These are phyloP conservation scores for Mycena polygramma DNA, from an alignment of 768 basidiomycete species.

Conservation along the genomic window DNA sequence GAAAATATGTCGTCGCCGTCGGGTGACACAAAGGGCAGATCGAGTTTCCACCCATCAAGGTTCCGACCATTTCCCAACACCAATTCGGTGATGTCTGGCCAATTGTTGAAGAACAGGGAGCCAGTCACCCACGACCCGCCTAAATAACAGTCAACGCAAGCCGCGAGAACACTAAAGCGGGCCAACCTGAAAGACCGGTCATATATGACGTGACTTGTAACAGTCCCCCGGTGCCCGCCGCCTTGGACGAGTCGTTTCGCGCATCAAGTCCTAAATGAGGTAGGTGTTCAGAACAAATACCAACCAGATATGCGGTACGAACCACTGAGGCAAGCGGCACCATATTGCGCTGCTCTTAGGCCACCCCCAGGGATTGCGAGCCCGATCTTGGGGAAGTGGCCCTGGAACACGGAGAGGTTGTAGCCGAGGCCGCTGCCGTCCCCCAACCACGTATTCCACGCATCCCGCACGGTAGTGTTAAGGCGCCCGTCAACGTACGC, in stretches of 20 bases:
- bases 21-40: constrained; percentile 68
- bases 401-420: constrained; percentile 56
- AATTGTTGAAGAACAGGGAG: constrained; percentile 75
- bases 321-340: constrained; percentile 68
- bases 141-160: constrained; percentile 37
- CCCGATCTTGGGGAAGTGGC: constrained; percentile 64
- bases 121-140: constrained; percentile 79
- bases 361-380: constrained; percentile 82
- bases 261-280: constrained; percentile 60
- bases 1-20: constrained; percentile 62
- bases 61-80: constrained; percentile 67
- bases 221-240: constrained; percentile 74
- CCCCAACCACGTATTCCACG: constrained; percentile 73
- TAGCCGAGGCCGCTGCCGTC: constrained; percentile 68
- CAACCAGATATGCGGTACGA: not conserved
- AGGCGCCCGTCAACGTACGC: constrained; percentile 62
- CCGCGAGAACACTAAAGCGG: not conserved
- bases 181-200: constrained; percentile 72
- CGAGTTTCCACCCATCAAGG: constrained; percentile 69
- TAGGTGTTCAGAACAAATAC: not conserved
- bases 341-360: constrained; percentile 75
- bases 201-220: constrained; percentile 81
- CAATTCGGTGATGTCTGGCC: constrained; percentile 69
- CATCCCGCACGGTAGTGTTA: constrained; percentile 54
- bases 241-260: constrained; percentile 68